Evolutionary conservation across 75 land plant genomes (phyloP), one percentile per base, ranked within the genome.

Genomic region (Pseudotsuga menziesii): DNA sequence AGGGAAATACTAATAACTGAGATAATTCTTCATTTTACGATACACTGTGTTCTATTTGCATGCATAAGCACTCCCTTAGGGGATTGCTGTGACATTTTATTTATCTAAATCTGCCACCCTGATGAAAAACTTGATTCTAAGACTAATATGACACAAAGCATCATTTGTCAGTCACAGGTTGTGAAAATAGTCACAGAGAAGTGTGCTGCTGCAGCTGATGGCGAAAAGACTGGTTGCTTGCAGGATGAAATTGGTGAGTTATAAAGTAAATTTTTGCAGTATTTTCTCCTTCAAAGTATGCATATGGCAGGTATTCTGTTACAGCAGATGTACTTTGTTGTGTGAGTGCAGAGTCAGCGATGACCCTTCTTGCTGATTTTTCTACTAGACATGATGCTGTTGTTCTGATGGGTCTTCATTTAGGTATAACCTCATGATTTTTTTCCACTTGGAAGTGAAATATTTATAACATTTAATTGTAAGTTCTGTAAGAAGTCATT

Each of bases 311-410:
- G 23, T 36, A 9, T 8, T 44, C 71, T 67, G 3, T 20, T 39
- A 48, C 44, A 17, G 22, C 39, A 44, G 11, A 44, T 23, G 4
- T 27, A 20, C 4, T 14, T 41, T 19, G 4, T n/a, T 19, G 16
- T 61, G 20, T 20, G 61, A 57, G 41, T 66, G 73, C 57, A 78
- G 79, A 78, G n/a, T 70, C 73, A 23, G 58, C 57, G n/a, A 57
- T 78, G 75, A 11, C 79, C 32, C 72, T 78, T 72, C 32, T 78
- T 44, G 79, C 79, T 70, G 79, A 78, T 52, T 78, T 78, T 71
- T 55, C 79, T 29, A 52, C 58, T 5, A 70, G 79, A 32, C 72
- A 78, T 27, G 75, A 78, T 56, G 75, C 79, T 54, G n/a, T 78
- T 57, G 52, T 78, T 48, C 27, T 78, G 20, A 14, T 29, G 27